phyloP scores from a whole-genome alignment of 2,329 filamentous ascomycete species.

The Rhinocladiella mackenziei region DNA sequence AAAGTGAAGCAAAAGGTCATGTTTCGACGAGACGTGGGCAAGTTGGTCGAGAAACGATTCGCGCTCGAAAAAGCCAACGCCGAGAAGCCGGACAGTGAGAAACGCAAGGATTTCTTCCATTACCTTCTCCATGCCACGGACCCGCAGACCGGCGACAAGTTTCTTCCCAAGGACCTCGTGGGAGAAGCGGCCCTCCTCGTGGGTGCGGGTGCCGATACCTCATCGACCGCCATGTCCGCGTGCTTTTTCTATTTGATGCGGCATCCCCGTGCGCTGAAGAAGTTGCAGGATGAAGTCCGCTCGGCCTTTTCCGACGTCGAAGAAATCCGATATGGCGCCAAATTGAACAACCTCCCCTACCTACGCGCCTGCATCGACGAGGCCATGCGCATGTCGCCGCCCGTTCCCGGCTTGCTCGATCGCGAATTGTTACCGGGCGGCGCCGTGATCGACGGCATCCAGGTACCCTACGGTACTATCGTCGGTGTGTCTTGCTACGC shows the following conservation, averaged over 20 bases:
- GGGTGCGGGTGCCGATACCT: conserved; percentile 39
- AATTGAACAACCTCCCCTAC: conserved; percentile 37
- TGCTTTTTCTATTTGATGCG: conserved; percentile 41
- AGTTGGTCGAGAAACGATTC: conserved; percentile 36
- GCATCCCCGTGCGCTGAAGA: conserved; percentile 33
- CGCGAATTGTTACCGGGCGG: conserved; percentile 34
- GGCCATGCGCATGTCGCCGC: conserved; percentile 35
- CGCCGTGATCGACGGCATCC: conserved; percentile 33
- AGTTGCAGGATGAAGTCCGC: conserved; percentile 35
- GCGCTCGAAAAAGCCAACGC: conserved; percentile 28
- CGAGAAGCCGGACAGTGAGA: conserved; percentile 36
- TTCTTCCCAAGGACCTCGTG: conserved; percentile 14
- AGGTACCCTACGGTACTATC: conserved; percentile 33
- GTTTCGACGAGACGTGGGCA: conserved; percentile 10
- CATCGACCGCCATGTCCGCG: conserved; percentile 38
- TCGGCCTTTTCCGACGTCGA: conserved; percentile 35
- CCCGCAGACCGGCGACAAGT: conserved; percentile 40
- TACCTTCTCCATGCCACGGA: conserved; percentile 47
- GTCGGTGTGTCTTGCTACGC: conserved; percentile 36
- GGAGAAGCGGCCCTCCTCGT: conserved; percentile 18
- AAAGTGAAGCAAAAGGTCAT: conserved; percentile 7
- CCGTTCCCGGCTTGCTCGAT: conserved; percentile 30
- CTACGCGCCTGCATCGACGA: conserved; percentile 44
- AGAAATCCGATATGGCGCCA: conserved; percentile 36
- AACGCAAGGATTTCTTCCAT: conserved; percentile 47